Base-by-base conservation (phyloP, 768 basidiomycete species). In the Pleurotus cornucopiae region DNA sequence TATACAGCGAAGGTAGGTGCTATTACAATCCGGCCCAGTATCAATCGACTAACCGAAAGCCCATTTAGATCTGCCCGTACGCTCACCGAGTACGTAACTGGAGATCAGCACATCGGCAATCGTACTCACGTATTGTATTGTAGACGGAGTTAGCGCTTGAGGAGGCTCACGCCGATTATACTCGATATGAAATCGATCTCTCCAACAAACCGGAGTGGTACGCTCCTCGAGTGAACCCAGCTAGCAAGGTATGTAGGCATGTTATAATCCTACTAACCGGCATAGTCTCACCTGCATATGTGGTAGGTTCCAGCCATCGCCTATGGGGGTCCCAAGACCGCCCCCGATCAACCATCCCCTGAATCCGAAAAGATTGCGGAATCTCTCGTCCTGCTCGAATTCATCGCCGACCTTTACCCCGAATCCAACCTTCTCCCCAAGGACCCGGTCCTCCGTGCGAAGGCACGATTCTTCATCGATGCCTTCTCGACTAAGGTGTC, bases 131-230 rank as follows among this genome's bases (percentile, higher is more conserved):
- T 12, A 11, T 5, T n/a, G 9, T 12, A 21, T 23, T 12, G 52
- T 40, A 86, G 81, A 75, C 76, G 14, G 80, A 85, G 57, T 71
- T 88, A n/a, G 84, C 85, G 1, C 75, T 89, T 20, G 72, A 75
- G 11, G 86, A 88, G 60, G 76, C 79, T 1, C 72, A 76, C 4
- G 72, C 79, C 3, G 60, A 74, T 1, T 82, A 71, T 64, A 80
- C 72, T 18, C 66, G 75, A 12, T 85, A 72, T 58, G 78, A 86
- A 59, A 79, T 89, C 46, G 83, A 87, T 60, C 67, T 89, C 11
- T 48, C 56, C 60, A 83, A 84, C 71, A 89, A 88, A 69, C 86
- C 86, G 1, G 81, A 78, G 49, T 87, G 85, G 86, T 87, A 85
- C 63, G 79, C 79, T 0, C 75, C 78, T 0, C 76, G 82, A 57